These are phyloP conservation scores for Isabelozyma gotoi DNA, from an alignment of 805 yeast genomes.

Conservation along the genomic window DNA sequence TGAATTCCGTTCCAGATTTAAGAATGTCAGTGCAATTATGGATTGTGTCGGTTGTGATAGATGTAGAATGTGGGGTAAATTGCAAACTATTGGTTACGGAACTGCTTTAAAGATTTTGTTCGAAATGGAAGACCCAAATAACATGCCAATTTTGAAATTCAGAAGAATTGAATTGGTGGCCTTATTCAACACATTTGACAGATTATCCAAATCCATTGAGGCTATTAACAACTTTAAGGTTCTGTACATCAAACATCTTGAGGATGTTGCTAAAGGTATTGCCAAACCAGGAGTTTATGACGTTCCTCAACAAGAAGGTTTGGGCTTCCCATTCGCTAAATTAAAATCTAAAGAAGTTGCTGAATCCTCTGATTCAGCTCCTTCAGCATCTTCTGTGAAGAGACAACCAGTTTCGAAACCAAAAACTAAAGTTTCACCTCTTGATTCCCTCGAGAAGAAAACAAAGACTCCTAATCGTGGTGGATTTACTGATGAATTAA, in stretches of 20 bases:
- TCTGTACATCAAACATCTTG: conserved; percentile 45
- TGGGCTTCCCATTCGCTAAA: conserved; percentile 39
- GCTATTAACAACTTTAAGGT: conserved; percentile 71
- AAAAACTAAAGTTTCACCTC: neutral
- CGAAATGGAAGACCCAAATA: conserved; percentile 60
- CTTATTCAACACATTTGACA: conserved; percentile 86
- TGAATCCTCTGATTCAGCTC: conserved; percentile 17
- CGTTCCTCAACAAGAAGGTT: conserved; percentile 27
- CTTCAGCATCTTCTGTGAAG: neutral
- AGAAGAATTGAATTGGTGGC: conserved; percentile 86
- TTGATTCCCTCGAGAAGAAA: neutral
- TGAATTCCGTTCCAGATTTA: conserved; percentile 83
- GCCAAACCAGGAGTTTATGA: conserved; percentile 43
- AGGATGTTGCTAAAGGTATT: conserved; percentile 38
- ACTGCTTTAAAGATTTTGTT: conserved; percentile 90
- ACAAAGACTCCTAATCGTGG: neutral
- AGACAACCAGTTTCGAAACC: neutral
- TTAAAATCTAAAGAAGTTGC: neutral
- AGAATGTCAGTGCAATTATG: conserved; percentile 89
- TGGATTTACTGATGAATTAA: conserved; percentile 42
- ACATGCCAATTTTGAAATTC: conserved; percentile 55
- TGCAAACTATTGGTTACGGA: conserved; percentile 96
- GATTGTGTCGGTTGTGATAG: conserved; percentile 99
- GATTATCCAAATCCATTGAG: conserved; percentile 80
- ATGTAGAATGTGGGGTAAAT: conserved; percentile 97